Percentiles rank a stretch among this genome's conserved stretches.
Conservation (phyloP, 495 filamentous ascomycete species). For the Margaritispora aquatica region DNA sequence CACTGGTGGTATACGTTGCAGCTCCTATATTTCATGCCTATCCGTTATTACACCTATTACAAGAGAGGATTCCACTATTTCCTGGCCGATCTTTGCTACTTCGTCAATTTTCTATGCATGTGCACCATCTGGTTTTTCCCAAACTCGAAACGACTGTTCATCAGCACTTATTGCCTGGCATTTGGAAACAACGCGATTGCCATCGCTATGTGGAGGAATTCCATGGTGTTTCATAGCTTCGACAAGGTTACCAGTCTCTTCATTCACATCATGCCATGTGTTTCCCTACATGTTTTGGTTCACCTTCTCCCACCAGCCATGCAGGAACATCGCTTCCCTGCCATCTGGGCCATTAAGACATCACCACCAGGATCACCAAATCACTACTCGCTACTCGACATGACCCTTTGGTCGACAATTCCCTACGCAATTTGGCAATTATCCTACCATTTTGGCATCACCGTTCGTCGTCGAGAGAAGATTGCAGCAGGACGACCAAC, state of each 20-base stretch:
- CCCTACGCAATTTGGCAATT: slow-evolving; percentile 93
- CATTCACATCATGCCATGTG: slow-evolving; percentile 98
- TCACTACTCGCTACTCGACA: slow-evolving; percentile 73
- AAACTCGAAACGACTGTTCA: slow-evolving; percentile 83
- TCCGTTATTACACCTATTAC: slow-evolving; percentile 87
- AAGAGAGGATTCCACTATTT: slow-evolving; percentile 94
- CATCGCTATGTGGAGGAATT: slow-evolving; percentile 99
- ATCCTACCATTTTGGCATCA: slow-evolving; percentile 87
- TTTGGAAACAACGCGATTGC: slow-evolving; percentile 96
- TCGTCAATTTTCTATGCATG: slow-evolving; percentile 83
- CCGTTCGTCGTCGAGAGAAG: slow-evolving; percentile 83
- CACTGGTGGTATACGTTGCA: slow-evolving; percentile 88
- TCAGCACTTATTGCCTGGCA: slow-evolving; percentile 85
- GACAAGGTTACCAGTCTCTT: slow-evolving; percentile 94
- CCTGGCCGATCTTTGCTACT: slow-evolving; percentile 94
- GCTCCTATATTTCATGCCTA: slow-evolving; percentile 90
- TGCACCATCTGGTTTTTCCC: slow-evolving; percentile 89
- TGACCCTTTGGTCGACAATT: slow-evolving; percentile 90
- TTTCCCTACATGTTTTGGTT: slow-evolving; percentile 83
- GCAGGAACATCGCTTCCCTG: slow-evolving; percentile 72
- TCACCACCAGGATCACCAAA: slow-evolving; percentile 61
- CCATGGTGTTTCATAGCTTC: slow-evolving; percentile 93
- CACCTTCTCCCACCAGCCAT: slow-evolving; percentile 64
- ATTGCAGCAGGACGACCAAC: slow-evolving; percentile 95
- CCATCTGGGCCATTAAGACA: slow-evolving; percentile 74